phyloP scores from a whole-genome alignment of 345 rosid genomes.

The Citrus inodora region DNA sequence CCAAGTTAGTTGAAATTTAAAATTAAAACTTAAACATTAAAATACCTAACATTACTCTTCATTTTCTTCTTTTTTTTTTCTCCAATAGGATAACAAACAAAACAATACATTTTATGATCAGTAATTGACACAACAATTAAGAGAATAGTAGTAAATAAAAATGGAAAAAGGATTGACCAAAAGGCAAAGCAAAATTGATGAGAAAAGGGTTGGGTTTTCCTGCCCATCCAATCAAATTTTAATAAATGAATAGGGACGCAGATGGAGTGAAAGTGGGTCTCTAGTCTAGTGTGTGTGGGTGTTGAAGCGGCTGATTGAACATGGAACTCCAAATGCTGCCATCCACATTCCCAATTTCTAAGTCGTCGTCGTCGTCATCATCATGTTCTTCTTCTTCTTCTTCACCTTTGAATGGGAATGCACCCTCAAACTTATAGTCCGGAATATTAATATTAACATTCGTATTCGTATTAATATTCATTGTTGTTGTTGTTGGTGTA shows the following conservation, averaged over 20 bases:
- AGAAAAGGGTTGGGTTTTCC: neutral
- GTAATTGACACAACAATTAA: neutral
- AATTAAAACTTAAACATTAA: no score
- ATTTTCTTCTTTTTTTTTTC: fast-evolving
- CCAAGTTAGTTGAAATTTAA: no score
- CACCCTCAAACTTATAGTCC: conserved; percentile 33
- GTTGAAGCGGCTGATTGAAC: conserved; percentile 13
- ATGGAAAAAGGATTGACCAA: neutral
- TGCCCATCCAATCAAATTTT: neutral
- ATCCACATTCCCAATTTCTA: conserved; percentile 37
- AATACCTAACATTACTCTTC: no score
- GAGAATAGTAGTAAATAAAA: neutral
- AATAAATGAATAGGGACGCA: no score
- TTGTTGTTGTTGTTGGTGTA: neutral
- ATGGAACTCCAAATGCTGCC: conserved; percentile 35
- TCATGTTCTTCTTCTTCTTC: no score
- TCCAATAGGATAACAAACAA: neutral
- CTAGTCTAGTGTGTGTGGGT: neutral
- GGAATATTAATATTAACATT: neutral
- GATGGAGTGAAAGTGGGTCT: neutral
- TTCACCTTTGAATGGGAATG: neutral
- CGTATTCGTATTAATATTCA: neutral
- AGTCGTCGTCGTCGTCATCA: conserved; percentile 5
- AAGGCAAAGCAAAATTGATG: neutral
- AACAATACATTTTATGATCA: neutral